Evolutionary conservation across 2,329 filamentous ascomycete species (phyloP), one percentile per base, ranked within the genome.

Genomic region (Arthrinium phaeospermum): DNA sequence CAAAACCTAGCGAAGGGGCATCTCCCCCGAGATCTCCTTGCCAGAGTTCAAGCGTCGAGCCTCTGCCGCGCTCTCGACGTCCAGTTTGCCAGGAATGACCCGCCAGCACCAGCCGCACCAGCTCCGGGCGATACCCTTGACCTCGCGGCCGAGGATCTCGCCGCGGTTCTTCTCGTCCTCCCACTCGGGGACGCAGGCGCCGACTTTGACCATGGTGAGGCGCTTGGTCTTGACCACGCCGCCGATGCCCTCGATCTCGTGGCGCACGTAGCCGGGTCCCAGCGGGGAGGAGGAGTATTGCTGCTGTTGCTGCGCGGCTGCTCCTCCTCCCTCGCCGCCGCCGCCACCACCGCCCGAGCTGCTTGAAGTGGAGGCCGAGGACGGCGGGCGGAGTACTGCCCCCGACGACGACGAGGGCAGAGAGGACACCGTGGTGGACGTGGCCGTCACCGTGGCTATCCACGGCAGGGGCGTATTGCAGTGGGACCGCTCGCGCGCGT

Each of bases 91-190:
- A 0, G 91, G 91, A 70, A 97, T 90, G 3, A 94, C 91, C 73
- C 94, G 87, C 81, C 88, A 90, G 81, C 96, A 98, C 95, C 96
- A 98, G 0, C 93, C 94, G 81, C 95, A 98, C 94, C 94, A 98
- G 79, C 93, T 95, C 73, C 95, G 88, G 72, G 91, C 86, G 68
- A 83, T 82, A 0, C 94, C 93, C 19, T 85, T 85, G 71, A 91
- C 88, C 82, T 98, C 96, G 34, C 92, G 85, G 22, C 87, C 87
- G 37, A 98, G 84, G 75, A 93, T 92, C 72, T 88, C 86, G 5
- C 90, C 90, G 10, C 87, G 86, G 47, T 88, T 88, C 71, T 89
- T 88, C 82, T 97, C 94, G 79, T 96, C 94, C 75, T 94, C 93
- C 84, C 92, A 95, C 80, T 98, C 94, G 74, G 93, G 92, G 16